Conservation (phyloP, 768 basidiomycete species). For the Hypholoma fasciculare region DNA sequence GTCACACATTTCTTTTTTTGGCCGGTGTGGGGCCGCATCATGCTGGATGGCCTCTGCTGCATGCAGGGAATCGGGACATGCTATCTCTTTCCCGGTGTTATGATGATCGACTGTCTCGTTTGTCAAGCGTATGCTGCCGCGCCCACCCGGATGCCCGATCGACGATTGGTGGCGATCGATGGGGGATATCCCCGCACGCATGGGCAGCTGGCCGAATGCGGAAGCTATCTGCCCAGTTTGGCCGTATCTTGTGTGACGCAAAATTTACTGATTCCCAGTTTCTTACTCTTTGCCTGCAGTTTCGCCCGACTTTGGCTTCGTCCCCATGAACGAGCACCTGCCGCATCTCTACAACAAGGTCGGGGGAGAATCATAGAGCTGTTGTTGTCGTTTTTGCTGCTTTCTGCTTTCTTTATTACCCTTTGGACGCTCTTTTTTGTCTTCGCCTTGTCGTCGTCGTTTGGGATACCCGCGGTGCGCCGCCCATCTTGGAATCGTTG, state of each 20-base stretch:
- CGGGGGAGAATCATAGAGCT: conserved; percentile 46
- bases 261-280: conserved; percentile 26
- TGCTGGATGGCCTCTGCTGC: background rate
- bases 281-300: conserved; percentile 37
- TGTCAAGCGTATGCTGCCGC: background rate
- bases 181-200: conserved; percentile 4
- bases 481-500: conserved; percentile 1
- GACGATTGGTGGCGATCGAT: background rate
- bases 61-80: background rate
- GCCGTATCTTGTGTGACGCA: background rate
- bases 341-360: conserved; percentile 63
- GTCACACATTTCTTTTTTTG: conserved; percentile 12
- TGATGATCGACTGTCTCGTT: conserved; percentile 6
- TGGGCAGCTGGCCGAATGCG: conserved; percentile 1
- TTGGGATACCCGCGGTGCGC: conserved; percentile 9
- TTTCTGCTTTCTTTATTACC: no score
- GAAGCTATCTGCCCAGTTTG: background rate
- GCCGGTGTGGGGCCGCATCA: background rate
- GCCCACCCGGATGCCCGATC: conserved; percentile 8
- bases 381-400: no score
- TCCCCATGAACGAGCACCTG: conserved; percentile 78
- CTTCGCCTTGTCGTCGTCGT: conserved; percentile 4
- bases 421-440: conserved; percentile 1
- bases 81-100: background rate
- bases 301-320: conserved; percentile 86